Evolutionary conservation across 192 early-diverging fungal species (phyloP).

Genomic region (Coemansia sp.): DNA sequence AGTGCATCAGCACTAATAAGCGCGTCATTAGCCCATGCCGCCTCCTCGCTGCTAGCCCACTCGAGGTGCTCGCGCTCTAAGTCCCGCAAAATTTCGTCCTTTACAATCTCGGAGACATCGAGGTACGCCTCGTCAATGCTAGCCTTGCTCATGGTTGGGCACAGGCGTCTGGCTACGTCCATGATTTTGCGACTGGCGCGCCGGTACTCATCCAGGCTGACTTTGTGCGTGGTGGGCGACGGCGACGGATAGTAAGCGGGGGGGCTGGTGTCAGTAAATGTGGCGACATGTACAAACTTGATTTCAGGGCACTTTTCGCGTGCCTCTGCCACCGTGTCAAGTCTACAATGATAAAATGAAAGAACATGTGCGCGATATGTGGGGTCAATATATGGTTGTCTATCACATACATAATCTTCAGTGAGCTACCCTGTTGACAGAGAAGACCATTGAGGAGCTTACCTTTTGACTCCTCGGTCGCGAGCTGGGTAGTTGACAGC

Average conservation of each 20-base stretch:
- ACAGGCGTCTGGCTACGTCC: conserved; percentile 59
- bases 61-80: conserved; percentile 25
- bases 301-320: conserved; percentile 61
- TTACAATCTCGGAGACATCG: conserved; percentile 74
- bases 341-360: conserved; percentile 11
- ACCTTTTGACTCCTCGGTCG: conserved; percentile 71
- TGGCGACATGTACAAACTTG: conserved; percentile 77
- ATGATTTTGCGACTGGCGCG: conserved; percentile 72
- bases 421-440: background rate
- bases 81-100: conserved; percentile 43
- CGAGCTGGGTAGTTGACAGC: conserved; percentile 90
- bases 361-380: background rate
- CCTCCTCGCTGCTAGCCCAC: conserved; percentile 3
- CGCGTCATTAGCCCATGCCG: background rate
- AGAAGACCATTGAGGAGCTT: conserved; percentile 1
- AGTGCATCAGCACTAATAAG: background rate
- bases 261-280: conserved; percentile 65
- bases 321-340: conserved; percentile 36
- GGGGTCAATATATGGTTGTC: background rate
- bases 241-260: conserved; percentile 69
- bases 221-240: conserved; percentile 79
- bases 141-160: conserved; percentile 64
- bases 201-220: conserved; percentile 80
- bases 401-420: background rate
- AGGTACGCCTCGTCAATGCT: conserved; percentile 88